These are phyloP conservation scores for Malbranchea zuffiana DNA, from an alignment of 2,329 filamentous ascomycete genomes.

Conservation along the genomic window DNA sequence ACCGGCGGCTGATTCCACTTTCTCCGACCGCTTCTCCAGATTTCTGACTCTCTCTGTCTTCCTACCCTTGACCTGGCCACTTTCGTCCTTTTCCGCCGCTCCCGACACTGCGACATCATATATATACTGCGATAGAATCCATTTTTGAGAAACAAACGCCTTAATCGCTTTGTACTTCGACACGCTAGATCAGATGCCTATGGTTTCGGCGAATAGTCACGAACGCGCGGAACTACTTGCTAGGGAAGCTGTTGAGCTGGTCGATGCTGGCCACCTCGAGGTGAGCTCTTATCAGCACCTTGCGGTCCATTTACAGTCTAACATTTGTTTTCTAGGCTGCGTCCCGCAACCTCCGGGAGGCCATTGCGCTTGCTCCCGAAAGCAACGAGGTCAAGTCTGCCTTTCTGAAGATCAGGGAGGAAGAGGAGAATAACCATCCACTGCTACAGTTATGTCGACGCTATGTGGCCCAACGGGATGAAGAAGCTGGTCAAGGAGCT, in stretches of 20 bases:
- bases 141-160: background rate
- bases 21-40: too few relatives aligned
- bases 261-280: conserved; percentile 37
- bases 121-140: too few relatives aligned
- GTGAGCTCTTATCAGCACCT: conserved; percentile 20
- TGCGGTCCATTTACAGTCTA: conserved; percentile 7
- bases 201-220: conserved; percentile 34
- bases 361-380: conserved; percentile 37
- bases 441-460: conserved; percentile 36
- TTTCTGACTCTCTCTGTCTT: too few relatives aligned
- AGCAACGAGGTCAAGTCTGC: conserved; percentile 36
- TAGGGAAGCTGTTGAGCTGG: conserved; percentile 37
- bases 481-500: conserved; percentile 36
- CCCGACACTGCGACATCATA: too few relatives aligned
- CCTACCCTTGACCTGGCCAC: too few relatives aligned
- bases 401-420: conserved; percentile 35
- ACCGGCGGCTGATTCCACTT: too few relatives aligned
- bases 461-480: conserved; percentile 33
- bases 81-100: too few relatives aligned
- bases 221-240: conserved; percentile 38
- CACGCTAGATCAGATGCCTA: conserved; percentile 22
- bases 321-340: conserved; percentile 28
- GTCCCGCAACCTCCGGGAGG: conserved; percentile 39
- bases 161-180: background rate
- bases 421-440: conserved; percentile 33